phyloP scores from a whole-genome alignment of 305 asterid genomes.

The Coffea humblotiana region DNA sequence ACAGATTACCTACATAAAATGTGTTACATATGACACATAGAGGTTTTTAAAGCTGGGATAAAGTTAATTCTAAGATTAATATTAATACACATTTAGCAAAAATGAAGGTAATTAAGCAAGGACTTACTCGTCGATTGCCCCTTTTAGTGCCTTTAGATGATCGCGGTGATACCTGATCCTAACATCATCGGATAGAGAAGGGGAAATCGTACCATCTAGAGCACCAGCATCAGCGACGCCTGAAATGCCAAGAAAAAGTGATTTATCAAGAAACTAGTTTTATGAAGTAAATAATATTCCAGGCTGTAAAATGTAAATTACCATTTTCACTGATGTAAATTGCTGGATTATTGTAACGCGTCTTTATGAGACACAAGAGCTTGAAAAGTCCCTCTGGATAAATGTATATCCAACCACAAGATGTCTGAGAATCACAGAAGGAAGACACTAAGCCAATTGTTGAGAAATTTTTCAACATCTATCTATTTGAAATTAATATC shows the following conservation, averaged over 20 bases:
- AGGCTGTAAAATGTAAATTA: neutral
- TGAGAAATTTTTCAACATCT: too few relatives aligned
- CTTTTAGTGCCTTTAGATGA: neutral
- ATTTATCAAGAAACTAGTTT: too few relatives aligned
- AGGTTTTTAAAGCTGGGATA: too few relatives aligned
- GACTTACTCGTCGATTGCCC: neutral
- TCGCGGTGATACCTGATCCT: neutral
- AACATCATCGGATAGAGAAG: neutral
- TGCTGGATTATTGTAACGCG: neutral
- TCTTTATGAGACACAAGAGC: neutral
- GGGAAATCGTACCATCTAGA: neutral
- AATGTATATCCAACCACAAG: neutral
- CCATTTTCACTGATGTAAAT: neutral
- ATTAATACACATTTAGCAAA: too few relatives aligned
- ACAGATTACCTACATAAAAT: neutral
- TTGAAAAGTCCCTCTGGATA: neutral
- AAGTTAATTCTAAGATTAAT: too few relatives aligned
- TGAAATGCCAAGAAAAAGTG: neutral
- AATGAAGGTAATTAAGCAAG: too few relatives aligned
- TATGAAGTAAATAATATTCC: too few relatives aligned
- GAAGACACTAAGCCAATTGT: too few relatives aligned
- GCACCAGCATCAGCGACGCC: neutral
- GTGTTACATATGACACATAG: too few relatives aligned
- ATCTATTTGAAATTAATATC: too few relatives aligned
- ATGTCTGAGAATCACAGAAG: neutral